Evolutionary conservation across 1,284 basidiomycete species (phyloP).

Genomic region (Boletus hoseneyae): DNA sequence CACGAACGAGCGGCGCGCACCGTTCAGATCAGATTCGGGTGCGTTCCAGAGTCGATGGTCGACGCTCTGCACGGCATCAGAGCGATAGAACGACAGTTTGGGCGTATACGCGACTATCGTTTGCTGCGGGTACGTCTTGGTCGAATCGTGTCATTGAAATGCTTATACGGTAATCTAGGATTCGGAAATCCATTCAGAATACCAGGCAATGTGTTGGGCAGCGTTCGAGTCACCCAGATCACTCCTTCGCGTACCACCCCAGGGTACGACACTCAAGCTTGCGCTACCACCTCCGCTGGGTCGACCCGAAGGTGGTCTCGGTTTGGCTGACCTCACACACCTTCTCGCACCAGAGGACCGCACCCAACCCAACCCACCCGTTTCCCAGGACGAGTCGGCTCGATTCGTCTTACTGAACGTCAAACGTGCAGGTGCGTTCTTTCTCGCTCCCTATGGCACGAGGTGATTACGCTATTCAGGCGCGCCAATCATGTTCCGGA

Average conservation of each 20-base stretch:
- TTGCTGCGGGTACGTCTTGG: slow-evolving; percentile 42
- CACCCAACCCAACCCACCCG: neutral
- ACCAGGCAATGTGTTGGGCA: slow-evolving; percentile 41
- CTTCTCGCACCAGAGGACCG: slow-evolving; percentile 21
- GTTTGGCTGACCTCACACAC: slow-evolving; percentile 33
- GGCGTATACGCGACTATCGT: slow-evolving; percentile 46
- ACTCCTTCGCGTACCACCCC: slow-evolving; percentile 30
- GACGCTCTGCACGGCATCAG: slow-evolving; percentile 51
- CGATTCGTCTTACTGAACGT: slow-evolving; percentile 25
- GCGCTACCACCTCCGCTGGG: slow-evolving; percentile 22
- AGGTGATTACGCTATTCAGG: slow-evolving; percentile 6
- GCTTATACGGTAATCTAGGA: slow-evolving; percentile 38
- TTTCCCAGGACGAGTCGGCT: slow-evolving; percentile 4
- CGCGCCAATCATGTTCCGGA: slow-evolving; percentile 24
- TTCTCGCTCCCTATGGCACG: neutral
- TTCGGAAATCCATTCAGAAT: slow-evolving; percentile 38
- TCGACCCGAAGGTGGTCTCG: slow-evolving; percentile 32
- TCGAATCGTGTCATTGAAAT: neutral
- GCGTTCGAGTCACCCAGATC: slow-evolving; percentile 44
- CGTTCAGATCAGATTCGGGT: slow-evolving; percentile 34
- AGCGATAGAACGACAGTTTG: slow-evolving; percentile 55
- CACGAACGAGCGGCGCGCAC: slow-evolving; percentile 20
- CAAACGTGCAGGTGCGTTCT: slow-evolving; percentile 25
- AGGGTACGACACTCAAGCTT: slow-evolving; percentile 28
- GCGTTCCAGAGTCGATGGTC: slow-evolving; percentile 34